These are phyloP conservation scores for Backusella westeae DNA, from an alignment of 192 early-diverging fungal species.

Conservation along the genomic window DNA sequence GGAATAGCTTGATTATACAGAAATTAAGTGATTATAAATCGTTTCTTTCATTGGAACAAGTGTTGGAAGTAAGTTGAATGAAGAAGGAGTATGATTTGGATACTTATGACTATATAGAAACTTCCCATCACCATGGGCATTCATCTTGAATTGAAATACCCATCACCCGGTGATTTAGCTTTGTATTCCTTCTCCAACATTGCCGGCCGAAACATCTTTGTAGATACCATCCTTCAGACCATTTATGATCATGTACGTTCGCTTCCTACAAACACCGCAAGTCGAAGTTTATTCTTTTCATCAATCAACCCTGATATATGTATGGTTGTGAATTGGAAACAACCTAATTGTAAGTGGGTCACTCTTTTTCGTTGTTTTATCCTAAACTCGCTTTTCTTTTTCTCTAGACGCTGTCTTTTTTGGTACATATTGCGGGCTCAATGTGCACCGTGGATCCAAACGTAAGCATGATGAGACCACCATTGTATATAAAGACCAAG, in stretches of 20 bases:
- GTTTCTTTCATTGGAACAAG: conserved; percentile 66
- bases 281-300: conserved; percentile 67
- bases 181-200: conserved; percentile 52
- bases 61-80: conserved; percentile 62
- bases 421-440: conserved; percentile 78
- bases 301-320: conserved; percentile 92
- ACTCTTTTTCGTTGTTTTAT: not conserved
- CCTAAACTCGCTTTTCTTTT: not conserved
- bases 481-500: conserved; percentile 28
- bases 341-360: conserved; percentile 84
- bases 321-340: conserved; percentile 97
- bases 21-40: conserved; percentile 29
- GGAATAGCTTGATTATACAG: conserved; percentile 28
- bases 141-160: conserved; percentile 88
- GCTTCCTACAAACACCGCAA: conserved; percentile 25
- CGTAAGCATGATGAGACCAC: conserved; percentile 15
- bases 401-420: conserved; percentile 85
- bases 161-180: conserved; percentile 61
- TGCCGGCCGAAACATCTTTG: conserved; percentile 77
- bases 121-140: conserved; percentile 75
- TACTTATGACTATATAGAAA: conserved; percentile 37
- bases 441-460: conserved; percentile 36
- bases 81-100: not conserved
- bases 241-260: conserved; percentile 74
- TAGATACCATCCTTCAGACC: conserved; percentile 85